Percentiles rank a stretch among this genome's conserved stretches.
These are phyloP conservation scores for Talaromyces stipitatus DNA, from an alignment of 495 filamentous ascomycete species.

Conservation along the genomic window DNA sequence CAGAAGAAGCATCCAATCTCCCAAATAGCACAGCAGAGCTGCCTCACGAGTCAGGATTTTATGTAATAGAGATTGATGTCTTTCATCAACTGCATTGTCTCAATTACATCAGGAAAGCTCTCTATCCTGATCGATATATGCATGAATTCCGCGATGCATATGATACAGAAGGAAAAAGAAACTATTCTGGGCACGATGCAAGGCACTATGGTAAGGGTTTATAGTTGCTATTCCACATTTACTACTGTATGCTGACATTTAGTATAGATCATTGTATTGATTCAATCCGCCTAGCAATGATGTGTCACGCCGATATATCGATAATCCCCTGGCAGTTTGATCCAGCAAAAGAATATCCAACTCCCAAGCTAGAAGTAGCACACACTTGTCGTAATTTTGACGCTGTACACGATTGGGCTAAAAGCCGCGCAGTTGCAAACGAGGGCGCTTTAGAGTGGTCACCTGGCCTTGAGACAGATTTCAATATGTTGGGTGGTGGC, in stretches of 20 bases:
- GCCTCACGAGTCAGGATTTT: constrained; percentile 8
- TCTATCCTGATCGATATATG: constrained; percentile 2
- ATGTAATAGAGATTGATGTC: constrained; percentile 16
- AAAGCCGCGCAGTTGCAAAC: background rate
- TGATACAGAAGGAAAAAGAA: background rate
- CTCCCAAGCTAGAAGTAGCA: background rate
- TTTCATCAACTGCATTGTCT: constrained; percentile 24
- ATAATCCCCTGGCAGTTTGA: background rate
- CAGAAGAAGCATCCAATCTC: constrained; percentile 10
- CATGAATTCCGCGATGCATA: background rate
- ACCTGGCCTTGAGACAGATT: background rate
- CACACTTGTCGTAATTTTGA: constrained; percentile 5
- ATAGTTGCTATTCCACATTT: background rate
- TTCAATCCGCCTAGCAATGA: constrained; percentile 9
- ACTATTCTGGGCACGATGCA: background rate
- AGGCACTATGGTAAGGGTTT: constrained; percentile 2
- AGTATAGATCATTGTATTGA: constrained; percentile 13
- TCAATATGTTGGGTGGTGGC: background rate
- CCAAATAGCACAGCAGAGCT: constrained; percentile 9
- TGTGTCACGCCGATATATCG: constrained; percentile 9
- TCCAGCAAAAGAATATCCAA: background rate
- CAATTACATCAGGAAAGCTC: constrained; percentile 3
- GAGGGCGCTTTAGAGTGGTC: background rate
- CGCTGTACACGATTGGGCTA: background rate
- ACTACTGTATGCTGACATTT: background rate